These are phyloP conservation scores for Scytalidium lignicola DNA, from an alignment of 2,329 filamentous ascomycete genomes.

Conservation along the genomic window DNA sequence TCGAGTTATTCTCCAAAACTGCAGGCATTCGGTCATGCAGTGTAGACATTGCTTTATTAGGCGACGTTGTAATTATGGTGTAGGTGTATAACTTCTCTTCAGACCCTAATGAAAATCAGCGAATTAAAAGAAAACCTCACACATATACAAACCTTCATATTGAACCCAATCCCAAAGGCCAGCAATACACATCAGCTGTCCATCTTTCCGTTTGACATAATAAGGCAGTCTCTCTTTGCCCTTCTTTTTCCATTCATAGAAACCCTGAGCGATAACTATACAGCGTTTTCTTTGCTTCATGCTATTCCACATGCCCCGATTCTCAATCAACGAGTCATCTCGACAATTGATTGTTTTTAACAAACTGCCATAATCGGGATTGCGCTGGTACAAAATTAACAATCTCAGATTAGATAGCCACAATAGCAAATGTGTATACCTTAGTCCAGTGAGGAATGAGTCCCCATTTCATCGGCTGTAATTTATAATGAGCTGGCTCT, in stretches of 20 bases:
- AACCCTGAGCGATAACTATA: constrained; percentile 82
- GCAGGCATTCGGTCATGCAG: constrained; percentile 96
- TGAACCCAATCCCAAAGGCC: constrained; percentile 87
- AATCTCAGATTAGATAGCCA: not conserved
- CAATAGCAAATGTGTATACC: constrained; percentile 6
- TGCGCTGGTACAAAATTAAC: constrained; percentile 34
- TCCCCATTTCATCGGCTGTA: constrained; percentile 96
- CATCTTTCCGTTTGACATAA: constrained; percentile 77
- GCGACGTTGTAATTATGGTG: constrained; percentile 86
- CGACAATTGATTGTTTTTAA: constrained; percentile 94
- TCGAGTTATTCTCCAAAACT: constrained; percentile 72
- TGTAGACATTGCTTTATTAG: constrained; percentile 77
- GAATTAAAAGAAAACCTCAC: not conserved
- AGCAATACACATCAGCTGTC: constrained; percentile 75
- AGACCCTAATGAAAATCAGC: constrained; percentile 35
- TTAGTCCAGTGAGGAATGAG: constrained; percentile 93
- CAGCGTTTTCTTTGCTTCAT: constrained; percentile 91
- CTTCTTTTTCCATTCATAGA: constrained; percentile 93
- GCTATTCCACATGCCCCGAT: constrained; percentile 80
- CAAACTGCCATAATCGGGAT: constrained; percentile 69
- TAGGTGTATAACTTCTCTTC: constrained; percentile 78
- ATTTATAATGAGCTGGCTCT: constrained; percentile 58
- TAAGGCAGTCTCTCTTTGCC: constrained; percentile 79
- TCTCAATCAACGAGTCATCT: constrained; percentile 73
- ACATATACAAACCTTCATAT: constrained; percentile 58